Evolutionary conservation across 306 rosid species (phyloP), one percentile per base, ranked within the genome.

Genomic region (Dryas alaskensis): DNA sequence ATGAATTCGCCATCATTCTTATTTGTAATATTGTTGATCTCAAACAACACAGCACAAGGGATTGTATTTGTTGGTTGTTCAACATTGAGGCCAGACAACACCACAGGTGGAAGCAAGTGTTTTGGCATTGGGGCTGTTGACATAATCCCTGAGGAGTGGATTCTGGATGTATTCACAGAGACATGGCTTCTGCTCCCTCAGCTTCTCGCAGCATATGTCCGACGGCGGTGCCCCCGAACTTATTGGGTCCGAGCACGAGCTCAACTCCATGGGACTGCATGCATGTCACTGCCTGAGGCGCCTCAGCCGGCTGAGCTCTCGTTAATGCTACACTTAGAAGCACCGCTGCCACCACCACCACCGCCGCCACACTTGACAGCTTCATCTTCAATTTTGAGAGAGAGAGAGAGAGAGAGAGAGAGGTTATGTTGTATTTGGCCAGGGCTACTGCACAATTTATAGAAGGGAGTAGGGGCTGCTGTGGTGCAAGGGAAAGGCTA

Each of bases 121-220:
- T 72, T 17, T 80, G 42, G 90, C 66, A 14, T 71, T 84, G 1
- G 88, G 88, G 65, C 87, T 76, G 64, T 69, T 74, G 3, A 85
- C 59, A 31, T 76, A 83, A n/a, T 48, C 77, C 53, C 16, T 39
- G 5, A 90, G 75, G 22, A 49, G 66, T 10, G 96, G 96, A 40
- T 90, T 79, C 16, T 76, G 82, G 57, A 82, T 14, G 79, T 86
- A 87, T 11, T 77, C 88, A 73, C 92, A 90, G 3, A 80, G 63
- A 67, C 96, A 90, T 75, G 89, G 89, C 65, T 16, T 81, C 22
- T 90, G 96, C 67, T 86, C 88, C 81, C 72, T 85, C 82, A 75
- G 53, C 57, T 79, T 88, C 63, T 76, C 65, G 62, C 97, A 91
- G 69, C 97, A 91, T 0, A 8, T 1, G 7, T 31, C 70, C 0